Evolutionary conservation across 2,329 filamentous ascomycete species (phyloP), one percentile per base, ranked within the genome.

Genomic region (Aspergillus novofumigatus): DNA sequence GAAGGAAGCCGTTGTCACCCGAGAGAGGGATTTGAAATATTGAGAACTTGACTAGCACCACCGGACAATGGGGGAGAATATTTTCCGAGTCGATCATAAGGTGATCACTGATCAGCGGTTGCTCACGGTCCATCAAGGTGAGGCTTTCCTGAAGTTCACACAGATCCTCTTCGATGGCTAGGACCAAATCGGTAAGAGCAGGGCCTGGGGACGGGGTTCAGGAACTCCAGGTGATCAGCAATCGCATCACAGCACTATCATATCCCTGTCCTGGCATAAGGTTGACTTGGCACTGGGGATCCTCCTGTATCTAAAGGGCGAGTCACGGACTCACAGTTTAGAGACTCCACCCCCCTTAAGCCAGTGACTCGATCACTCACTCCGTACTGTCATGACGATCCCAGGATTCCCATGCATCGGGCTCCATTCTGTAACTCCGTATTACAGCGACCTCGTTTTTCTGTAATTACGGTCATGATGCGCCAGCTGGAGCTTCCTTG

Each of bases 11-110:
- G 63, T 67, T 67, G 52, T 55, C 54, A 51, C 53, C 49, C 49
- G 55, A 58, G 35, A 20, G 54, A 59, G 50, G 44, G 52, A 62
- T 62, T 62, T 61, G 65, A 67, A 69, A 66, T 68, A 60, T 65
- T 57, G 59, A 59, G 58, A 53, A 55, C 51, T 58, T 57, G 54
- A 47, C 44, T 7, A 17, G 44, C 23, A 47, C 10, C 44, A 21
- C 23, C 3, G 21, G 44, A 25, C 44, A 21, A 47, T 8, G 41
- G n/a, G 21, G 41, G 47, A 50, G 41, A 49, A 55, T 57, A 57
- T 49, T 57, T 52, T 48, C 57, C 54, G 57, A 59, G 20, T 47
- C 20, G 21, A 20, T 23, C 21, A 23, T 20, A 23, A 14, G 21
- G 44, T 47, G 44, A 47, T 47, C 21, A 14, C 9, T 47, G 44